Evolutionary conservation across 225 moss, liverwort and hornwort genomes (phyloP).

Genomic region (Thuidium tamariscinum): DNA sequence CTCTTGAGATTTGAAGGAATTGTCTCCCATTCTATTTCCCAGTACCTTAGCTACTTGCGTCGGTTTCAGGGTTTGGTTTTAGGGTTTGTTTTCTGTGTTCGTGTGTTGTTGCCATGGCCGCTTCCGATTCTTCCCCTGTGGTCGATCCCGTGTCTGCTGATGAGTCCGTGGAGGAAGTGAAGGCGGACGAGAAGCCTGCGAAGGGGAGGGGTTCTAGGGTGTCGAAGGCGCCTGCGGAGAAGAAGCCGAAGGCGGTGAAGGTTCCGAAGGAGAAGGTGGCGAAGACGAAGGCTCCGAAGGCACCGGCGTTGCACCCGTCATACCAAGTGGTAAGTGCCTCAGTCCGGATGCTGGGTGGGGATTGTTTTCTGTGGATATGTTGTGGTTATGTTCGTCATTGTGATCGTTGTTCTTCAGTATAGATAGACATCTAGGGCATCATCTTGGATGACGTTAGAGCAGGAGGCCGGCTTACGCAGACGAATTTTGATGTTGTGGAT

Average conservation of each 20-base stretch:
- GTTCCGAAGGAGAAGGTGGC: slow-evolving; percentile 37
- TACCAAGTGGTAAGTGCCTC: slow-evolving; percentile 41
- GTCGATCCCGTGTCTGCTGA: slow-evolving; percentile 12
- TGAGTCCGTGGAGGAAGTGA: slow-evolving; percentile 18
- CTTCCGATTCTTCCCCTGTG: slow-evolving; percentile 19
- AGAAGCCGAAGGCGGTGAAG: slow-evolving; percentile 27
- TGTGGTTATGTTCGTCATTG: neutral
- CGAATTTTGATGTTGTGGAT: neutral
- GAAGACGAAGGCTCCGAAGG: slow-evolving; percentile 36
- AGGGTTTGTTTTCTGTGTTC: neutral
- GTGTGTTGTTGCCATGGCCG: slow-evolving; percentile 26
- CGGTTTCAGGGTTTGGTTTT: neutral
- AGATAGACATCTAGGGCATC: neutral
- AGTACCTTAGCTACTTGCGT: neutral
- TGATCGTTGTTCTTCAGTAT: neutral
- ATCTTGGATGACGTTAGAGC: neutral
- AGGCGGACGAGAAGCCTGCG: slow-evolving; percentile 33
- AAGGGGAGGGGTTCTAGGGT: slow-evolving; percentile 24
- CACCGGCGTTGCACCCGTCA: slow-evolving; percentile 57
- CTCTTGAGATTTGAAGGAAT: no score
- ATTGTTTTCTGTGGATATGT: neutral
- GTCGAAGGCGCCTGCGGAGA: slow-evolving; percentile 41
- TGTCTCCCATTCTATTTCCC: no score
- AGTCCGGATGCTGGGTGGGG: neutral
- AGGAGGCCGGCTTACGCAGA: neutral